A percentile compares a stretch with the other conserved stretches of the same genome.
These are phyloP conservation scores for Scolecobasidium constrictum DNA, from an alignment of 2,329 filamentous ascomycete species.

Conservation along the genomic window DNA sequence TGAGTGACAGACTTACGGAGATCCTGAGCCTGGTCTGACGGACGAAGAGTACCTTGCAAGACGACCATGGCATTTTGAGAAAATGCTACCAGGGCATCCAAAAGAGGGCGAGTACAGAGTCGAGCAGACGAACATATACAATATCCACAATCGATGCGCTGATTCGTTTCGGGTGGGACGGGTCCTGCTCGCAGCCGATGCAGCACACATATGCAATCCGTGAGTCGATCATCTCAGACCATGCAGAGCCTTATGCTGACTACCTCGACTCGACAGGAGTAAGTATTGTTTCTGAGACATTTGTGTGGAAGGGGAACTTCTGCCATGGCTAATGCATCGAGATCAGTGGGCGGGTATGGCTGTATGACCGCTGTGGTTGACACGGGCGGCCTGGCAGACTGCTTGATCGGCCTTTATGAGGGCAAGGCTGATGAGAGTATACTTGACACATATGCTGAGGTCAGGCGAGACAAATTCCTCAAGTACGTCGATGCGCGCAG, in stretches of 20 bases:
- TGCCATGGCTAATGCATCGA: not conserved
- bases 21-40: conserved; percentile 18
- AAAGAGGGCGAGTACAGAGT: conserved; percentile 2
- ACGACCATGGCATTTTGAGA: conserved; percentile 17
- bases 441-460: conserved; percentile 31
- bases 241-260: not conserved
- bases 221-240: not conserved
- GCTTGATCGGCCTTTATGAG: not conserved
- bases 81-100: conserved; percentile 19
- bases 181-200: conserved; percentile 7
- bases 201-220: conserved; percentile 7
- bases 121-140: conserved; percentile 4
- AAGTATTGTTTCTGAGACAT: no score
- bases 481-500: conserved; percentile 25
- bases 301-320: not conserved
- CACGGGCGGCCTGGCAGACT: conserved; percentile 16
- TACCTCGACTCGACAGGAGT: no score
- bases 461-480: conserved; percentile 28
- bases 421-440: conserved; percentile 28
- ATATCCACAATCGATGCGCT: conserved; percentile 8
- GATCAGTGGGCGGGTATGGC: conserved; percentile 4
- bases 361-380: conserved; percentile 6
- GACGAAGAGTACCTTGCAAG: conserved; percentile 14
- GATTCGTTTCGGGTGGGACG: conserved; percentile 3
- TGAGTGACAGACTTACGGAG: conserved; percentile 30